Evolutionary conservation across 352 stramenopile species (phyloP).

Genomic region (Lagenidium sp.): DNA sequence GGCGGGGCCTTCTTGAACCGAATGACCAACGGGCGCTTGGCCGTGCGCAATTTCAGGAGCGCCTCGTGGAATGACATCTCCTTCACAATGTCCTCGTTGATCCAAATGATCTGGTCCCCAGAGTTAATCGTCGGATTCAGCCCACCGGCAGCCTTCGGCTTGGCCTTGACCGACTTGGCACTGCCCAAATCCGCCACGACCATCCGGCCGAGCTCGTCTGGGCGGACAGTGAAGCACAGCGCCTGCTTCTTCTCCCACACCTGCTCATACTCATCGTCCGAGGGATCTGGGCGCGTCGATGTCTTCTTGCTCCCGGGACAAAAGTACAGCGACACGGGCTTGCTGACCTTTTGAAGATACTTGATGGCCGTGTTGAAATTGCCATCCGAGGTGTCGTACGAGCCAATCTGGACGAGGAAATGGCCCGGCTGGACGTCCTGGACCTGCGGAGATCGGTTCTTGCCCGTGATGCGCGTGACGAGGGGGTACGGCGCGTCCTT

Average conservation of each 20-base stretch:
- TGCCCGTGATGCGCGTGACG: constrained; percentile 82
- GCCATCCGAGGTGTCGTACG: constrained; percentile 72
- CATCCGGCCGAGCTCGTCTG: constrained; percentile 53
- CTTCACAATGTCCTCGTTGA: constrained; percentile 73
- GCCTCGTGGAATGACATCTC: constrained; percentile 75
- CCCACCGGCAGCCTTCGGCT: constrained; percentile 38
- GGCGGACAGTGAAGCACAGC: constrained; percentile 72
- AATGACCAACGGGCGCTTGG: constrained; percentile 75
- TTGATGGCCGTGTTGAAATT: constrained; percentile 89
- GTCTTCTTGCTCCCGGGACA: constrained; percentile 76
- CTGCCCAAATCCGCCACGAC: constrained; percentile 73
- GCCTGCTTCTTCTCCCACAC: constrained; percentile 87
- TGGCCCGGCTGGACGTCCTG: constrained; percentile 82
- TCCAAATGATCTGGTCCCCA: constrained; percentile 67
- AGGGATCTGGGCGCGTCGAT: constrained; percentile 54
- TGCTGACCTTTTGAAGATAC: constrained; percentile 82
- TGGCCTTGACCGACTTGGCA: constrained; percentile 83
- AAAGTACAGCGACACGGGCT: constrained; percentile 79
- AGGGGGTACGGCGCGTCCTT: constrained; percentile 82
- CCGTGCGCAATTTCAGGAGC: constrained; percentile 75
- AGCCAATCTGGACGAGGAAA: constrained; percentile 82
- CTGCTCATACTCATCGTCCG: constrained; percentile 76
- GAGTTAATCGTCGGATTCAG: constrained; percentile 40
- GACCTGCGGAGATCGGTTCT: constrained; percentile 82
- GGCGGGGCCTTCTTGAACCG: constrained; percentile 70